Base-by-base conservation (phyloP, 2,329 filamentous ascomycete species). In the Diaporthe nobilis region DNA sequence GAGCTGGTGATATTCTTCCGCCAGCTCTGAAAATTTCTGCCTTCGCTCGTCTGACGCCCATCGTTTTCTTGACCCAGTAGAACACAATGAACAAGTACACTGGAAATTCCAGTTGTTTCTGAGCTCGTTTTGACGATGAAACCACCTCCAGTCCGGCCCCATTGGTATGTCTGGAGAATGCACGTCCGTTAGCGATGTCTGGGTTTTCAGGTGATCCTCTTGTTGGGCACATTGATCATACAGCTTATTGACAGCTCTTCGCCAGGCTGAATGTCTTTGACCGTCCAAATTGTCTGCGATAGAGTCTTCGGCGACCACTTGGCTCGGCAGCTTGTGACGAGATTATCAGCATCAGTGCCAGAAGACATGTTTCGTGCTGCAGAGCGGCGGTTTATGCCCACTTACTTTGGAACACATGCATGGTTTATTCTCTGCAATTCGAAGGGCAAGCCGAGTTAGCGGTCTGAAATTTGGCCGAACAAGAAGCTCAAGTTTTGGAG, bases 191-290 rank as follows among this genome's bases (percentile, higher is more conserved):
- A 68, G 65, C n/a, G 47, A 25, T 39, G 13, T 22, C 42, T 31
- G 25, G 9, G 17, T 28, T 65, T 31, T 31, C 4, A 22, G 22
- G 3, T 44, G 22, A 6, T 37, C 22, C 37, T 39, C 2, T 39
- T 13, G 37, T 20, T 58, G 17, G 34, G 3, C 9, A 25, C 25
- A n/a, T 47, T n/a, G 3, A 7, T 10, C 1, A 47, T 34, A 68
- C 65, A 68, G n/a, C 65, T 68, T 25, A 68, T 68, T 9, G 65
- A 39, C 22, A 68, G 47, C 31, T 68, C 65, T 25, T 68, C 65
- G 5, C 65, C 47, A 20, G 65, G 65, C 13, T 53, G 31, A 15
- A 68, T 68, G 7, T 68, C 65, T 53, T 20, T 53, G 13, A 53
- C 31, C 1, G 65, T 39, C 65, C 65, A 68, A 20, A 68, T 68